Base-by-base conservation (phyloP, 2,329 filamentous ascomycete species). In the Colletotrichum melonis region DNA sequence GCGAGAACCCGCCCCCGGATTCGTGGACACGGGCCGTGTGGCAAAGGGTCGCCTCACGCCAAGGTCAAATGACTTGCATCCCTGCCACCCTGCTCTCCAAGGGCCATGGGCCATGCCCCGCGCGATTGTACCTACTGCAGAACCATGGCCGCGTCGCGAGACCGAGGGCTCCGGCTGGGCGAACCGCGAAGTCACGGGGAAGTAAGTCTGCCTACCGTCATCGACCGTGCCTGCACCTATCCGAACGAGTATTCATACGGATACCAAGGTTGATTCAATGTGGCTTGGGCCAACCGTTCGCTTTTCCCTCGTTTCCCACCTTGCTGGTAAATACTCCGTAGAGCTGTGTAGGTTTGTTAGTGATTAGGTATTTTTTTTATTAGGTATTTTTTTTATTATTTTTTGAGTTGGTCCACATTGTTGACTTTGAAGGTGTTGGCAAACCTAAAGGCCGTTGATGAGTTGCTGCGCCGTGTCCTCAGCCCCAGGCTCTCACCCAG, bases 141-240 rank as follows among this genome's bases (percentile, higher is more conserved):
- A 57, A 30, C 35, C 24, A 35, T 24, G 63, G 32, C 52, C 63
- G 63, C n/a, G 63, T 56, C 24, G 60, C 67, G 56, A 70, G 35
- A 57, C 70, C 60, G 60, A 73, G 67, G 16, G 67, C 60, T 70
- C 70, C 70, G 67, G 60, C 67, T 70, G 67, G 60, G 55, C 70
- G 49, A 52, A 32, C 46, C 35, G 58, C 24, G 24, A 66, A 60
- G 58, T 57, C 19, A n/a, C 42, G 19, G 56, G 38, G 38, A 19
- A 42, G 30, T 3, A 42, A 42, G 30, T 8, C 30, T 14, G 55
- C 42, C 26, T 49, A 24, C 32, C 26, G 30, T 26, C 42, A 38
- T 59, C 65, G 26, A 22, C 22, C 11, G 42, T n/a, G 38, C 14
- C 14, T 16, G 7, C 42, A 49, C 42, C 19, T 49, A n/a, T 16